Percentiles rank a stretch among this genome's conserved stretches.
Evolutionary conservation across 2,329 filamentous ascomycete species (phyloP).

Genomic region (Hortaea sp.): DNA sequence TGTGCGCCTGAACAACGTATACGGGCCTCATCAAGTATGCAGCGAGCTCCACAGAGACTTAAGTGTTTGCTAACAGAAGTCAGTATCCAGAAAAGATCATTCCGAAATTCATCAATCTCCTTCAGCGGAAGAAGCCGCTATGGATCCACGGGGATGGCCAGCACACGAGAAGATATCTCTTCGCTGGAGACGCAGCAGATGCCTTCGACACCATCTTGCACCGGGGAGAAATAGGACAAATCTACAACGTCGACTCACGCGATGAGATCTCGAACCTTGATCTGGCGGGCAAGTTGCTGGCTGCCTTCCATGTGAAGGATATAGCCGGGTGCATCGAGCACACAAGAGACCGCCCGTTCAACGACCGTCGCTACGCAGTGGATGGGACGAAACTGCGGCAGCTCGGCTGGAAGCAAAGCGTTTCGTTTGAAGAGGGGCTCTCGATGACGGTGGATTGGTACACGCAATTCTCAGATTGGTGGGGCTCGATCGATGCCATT

Average conservation of each 20-base stretch:
- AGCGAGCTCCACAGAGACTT: not conserved
- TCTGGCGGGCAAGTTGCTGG: constrained; percentile 56
- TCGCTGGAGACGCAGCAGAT: constrained; percentile 68
- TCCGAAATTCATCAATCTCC: constrained; percentile 66
- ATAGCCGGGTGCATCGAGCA: constrained; percentile 58
- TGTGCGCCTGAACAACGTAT: constrained; percentile 75
- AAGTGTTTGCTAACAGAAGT: not conserved
- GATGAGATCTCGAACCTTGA: constrained; percentile 69
- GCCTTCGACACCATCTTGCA: constrained; percentile 79
- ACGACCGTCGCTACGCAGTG: constrained; percentile 63
- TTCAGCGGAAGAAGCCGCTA: constrained; percentile 56
- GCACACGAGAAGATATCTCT: constrained; percentile 66
- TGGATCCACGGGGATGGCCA: constrained; percentile 68
- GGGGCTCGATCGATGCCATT: constrained; percentile 61
- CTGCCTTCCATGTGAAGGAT: constrained; percentile 49
- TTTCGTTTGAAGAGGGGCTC: constrained; percentile 53
- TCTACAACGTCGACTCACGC: constrained; percentile 72
- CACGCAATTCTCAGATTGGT: constrained; percentile 55
- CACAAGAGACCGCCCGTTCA: constrained; percentile 69
- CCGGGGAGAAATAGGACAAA: constrained; percentile 61
- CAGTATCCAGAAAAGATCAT: constrained; percentile 49
- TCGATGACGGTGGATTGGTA: constrained; percentile 62
- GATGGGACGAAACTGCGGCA: constrained; percentile 57
- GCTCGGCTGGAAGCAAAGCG: constrained; percentile 62
- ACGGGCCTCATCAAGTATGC: constrained; percentile 71